Evolutionary conservation across 2,329 filamentous ascomycete species (phyloP).

Genomic region (Periconia sp.): DNA sequence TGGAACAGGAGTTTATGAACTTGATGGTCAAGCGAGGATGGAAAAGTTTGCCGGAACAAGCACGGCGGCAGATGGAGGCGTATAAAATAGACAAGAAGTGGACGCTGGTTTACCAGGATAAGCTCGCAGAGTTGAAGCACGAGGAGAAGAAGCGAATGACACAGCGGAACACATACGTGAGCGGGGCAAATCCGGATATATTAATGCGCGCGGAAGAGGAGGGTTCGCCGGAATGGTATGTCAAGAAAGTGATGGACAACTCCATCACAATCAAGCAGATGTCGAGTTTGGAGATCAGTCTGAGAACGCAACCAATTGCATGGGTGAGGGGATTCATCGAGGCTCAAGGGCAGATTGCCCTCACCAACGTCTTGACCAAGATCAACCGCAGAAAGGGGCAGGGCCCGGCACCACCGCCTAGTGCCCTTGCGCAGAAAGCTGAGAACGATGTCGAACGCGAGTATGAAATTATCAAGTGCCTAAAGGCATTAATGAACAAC

Average conservation of each 20-base stretch:
- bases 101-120: constrained; percentile 95
- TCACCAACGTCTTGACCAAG: constrained; percentile 91
- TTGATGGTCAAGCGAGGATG: constrained; percentile 98
- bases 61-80: constrained; percentile 91
- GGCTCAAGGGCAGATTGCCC: constrained; percentile 92
- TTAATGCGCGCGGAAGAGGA: constrained; percentile 87
- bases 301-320: constrained; percentile 92
- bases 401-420: constrained; percentile 69
- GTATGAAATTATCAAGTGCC: constrained; percentile 96
- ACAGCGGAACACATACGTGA: constrained; percentile 66
- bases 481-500: constrained; percentile 99
- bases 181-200: constrained; percentile 64
- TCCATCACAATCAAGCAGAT: constrained; percentile 89
- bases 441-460: constrained; percentile 89
- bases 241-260: constrained; percentile 95
- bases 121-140: constrained; percentile 89
- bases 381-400: constrained; percentile 86
- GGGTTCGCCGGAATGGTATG: constrained; percentile 97
- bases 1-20: constrained; percentile 89
- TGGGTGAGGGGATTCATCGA: constrained; percentile 98
- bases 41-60: constrained; percentile 96
- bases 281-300: constrained; percentile 89
- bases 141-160: constrained; percentile 88
- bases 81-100: constrained; percentile 96
- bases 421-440: constrained; percentile 55